Evolutionary conservation across 805 yeast species (phyloP).

Genomic region (Grigorovia yakushimaensis): DNA sequence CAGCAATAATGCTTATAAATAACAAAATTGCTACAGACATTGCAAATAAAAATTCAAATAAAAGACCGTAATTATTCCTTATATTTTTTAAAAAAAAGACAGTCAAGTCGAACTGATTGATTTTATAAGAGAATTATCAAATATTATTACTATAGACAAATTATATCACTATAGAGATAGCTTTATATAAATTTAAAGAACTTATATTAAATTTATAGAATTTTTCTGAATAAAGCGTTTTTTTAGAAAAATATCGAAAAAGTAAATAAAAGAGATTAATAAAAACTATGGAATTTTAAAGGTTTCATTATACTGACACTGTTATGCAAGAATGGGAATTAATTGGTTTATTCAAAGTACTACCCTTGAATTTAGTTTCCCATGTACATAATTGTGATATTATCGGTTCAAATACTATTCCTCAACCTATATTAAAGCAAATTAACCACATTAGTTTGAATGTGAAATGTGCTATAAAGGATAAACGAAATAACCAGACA

Average conservation of each 20-base stretch:
- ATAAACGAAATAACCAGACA: not conserved
- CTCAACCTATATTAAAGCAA: conserved; percentile 2
- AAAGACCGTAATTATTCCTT: not conserved
- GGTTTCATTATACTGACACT: not conserved
- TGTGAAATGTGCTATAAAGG: conserved; percentile 6
- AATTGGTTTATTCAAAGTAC: conserved; percentile 1
- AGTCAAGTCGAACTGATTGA: no score
- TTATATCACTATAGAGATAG: not conserved
- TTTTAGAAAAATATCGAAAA: not conserved
- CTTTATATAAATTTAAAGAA: not conserved
- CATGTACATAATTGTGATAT: conserved; percentile 5
- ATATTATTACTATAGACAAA: not conserved
- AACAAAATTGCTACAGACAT: conserved; percentile 62
- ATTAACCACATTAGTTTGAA: not conserved
- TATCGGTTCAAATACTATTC: conserved; percentile 3
- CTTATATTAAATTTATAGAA: not conserved
- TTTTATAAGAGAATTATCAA: no score
- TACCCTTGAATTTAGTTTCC: conserved; percentile 8
- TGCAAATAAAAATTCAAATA: conserved; percentile 26
- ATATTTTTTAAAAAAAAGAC: no score
- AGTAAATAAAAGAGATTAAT: not conserved
- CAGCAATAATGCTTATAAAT: conserved; percentile 62
- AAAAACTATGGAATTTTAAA: not conserved
- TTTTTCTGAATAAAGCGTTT: not conserved
- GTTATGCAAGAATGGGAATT: conserved; percentile 8